Evolutionary conservation across 2,329 filamentous ascomycete species (phyloP).

Genomic region (Sarocladium kiliense): DNA sequence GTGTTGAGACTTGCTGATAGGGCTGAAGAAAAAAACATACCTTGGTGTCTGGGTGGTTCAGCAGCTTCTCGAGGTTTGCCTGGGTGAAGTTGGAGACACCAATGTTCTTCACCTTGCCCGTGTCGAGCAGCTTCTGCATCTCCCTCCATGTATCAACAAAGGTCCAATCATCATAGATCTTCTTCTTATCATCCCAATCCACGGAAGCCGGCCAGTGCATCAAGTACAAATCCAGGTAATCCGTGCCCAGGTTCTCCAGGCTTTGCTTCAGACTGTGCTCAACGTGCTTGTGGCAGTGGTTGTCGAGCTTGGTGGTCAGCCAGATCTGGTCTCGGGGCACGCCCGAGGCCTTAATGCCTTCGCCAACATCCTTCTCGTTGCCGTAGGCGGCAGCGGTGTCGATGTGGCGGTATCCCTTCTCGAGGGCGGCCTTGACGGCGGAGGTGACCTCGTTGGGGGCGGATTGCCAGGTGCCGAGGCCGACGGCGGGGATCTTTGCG

Average conservation of each 20-base stretch:
- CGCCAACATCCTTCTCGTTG: conserved; percentile 67
- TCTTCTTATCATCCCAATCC: conserved; percentile 56
- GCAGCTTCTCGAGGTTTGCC: conserved; percentile 70
- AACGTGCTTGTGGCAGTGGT: conserved; percentile 70
- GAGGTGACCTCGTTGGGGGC: conserved; percentile 61
- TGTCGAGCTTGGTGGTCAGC: conserved; percentile 78
- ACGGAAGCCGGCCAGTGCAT: conserved; percentile 69
- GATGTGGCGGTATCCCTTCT: conserved; percentile 68
- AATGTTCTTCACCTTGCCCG: conserved; percentile 72
- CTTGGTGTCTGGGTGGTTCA: conserved; percentile 66
- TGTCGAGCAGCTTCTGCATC: conserved; percentile 63
- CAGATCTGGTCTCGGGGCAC: conserved; percentile 63
- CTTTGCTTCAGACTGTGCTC: conserved; percentile 55
- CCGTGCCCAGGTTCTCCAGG: conserved; percentile 54
- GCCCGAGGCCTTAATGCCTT: conserved; percentile 58
- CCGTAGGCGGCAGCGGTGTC: conserved; percentile 73
- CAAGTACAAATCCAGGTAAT: conserved; percentile 66
- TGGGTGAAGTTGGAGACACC: conserved; percentile 85
- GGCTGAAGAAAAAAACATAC: conserved; percentile 58
- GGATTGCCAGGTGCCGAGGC: conserved; percentile 77
- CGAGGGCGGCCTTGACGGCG: conserved; percentile 66
- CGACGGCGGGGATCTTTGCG: conserved; percentile 71
- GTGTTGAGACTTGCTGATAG: conserved; percentile 60
- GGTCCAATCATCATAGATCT: conserved; percentile 73
- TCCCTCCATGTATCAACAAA: conserved; percentile 66